Percentiles rank a stretch among this genome's conserved stretches.
These are phyloP conservation scores for Eucalyptus pauciflora DNA, from an alignment of 345 rosid species.

Conservation along the genomic window DNA sequence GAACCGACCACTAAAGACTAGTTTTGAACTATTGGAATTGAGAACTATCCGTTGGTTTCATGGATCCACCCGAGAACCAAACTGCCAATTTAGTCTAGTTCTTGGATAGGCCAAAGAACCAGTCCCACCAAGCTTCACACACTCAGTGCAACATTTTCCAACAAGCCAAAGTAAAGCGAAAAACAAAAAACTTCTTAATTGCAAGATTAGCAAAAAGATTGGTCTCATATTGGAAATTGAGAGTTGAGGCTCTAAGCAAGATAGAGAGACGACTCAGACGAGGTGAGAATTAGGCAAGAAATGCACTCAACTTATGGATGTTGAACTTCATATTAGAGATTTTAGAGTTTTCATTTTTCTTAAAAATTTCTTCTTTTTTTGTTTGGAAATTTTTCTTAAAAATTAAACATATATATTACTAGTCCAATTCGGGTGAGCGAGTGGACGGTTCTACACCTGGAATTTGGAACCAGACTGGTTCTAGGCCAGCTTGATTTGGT, in stretches of 20 bases:
- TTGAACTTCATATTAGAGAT: background rate
- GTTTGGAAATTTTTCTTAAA: background rate
- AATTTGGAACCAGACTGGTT: background rate
- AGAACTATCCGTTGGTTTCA: accelerated
- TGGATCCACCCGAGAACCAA: background rate
- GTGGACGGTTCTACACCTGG: background rate
- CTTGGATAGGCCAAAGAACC: background rate
- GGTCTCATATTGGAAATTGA: background rate
- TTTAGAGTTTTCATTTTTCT: background rate
- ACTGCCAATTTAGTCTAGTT: accelerated
- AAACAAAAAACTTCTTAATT: background rate
- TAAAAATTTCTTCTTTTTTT: too few species aligned
- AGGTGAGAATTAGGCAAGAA: background rate
- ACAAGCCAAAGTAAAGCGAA: background rate
- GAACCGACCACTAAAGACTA: background rate
- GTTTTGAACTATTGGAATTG: background rate
- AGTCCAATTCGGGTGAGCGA: accelerated
- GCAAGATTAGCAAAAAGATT: background rate
- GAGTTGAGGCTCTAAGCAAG: background rate
- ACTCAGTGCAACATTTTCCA: background rate
- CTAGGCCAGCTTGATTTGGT: background rate
- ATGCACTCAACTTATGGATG: accelerated
- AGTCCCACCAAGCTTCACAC: accelerated
- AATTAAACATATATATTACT: too few species aligned
- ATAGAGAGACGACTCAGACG: accelerated